phyloP scores from a whole-genome alignment of 2,329 filamentous ascomycete species.

The Helminthosporium solani region DNA sequence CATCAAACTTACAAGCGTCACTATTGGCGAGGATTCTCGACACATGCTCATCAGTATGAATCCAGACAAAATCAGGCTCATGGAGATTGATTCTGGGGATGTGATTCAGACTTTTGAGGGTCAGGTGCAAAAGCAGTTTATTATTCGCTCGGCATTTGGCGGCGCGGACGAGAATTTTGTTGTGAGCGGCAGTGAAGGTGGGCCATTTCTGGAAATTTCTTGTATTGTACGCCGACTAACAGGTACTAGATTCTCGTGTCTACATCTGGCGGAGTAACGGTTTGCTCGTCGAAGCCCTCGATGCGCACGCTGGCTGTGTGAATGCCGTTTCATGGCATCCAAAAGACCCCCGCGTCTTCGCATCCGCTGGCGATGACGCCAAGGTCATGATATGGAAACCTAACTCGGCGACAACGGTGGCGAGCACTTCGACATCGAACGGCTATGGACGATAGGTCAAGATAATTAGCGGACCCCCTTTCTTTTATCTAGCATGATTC shows the following conservation, averaged over 20 bases:
- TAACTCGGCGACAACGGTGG: constrained; percentile 11
- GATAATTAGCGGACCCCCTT: neutral
- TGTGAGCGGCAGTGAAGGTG: constrained; percentile 87
- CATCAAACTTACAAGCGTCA: constrained; percentile 73
- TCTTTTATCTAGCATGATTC: neutral
- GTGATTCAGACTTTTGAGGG: constrained; percentile 75
- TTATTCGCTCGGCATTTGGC: constrained; percentile 82
- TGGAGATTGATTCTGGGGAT: constrained; percentile 72
- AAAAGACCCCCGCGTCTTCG: constrained; percentile 77
- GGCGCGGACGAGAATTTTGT: constrained; percentile 92
- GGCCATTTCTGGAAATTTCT: constrained; percentile 14
- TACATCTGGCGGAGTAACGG: constrained; percentile 92
- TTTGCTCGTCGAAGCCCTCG: constrained; percentile 70
- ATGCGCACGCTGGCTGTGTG: constrained; percentile 75
- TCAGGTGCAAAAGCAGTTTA: constrained; percentile 70
- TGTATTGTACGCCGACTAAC: neutral
- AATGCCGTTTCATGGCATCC: constrained; percentile 93
- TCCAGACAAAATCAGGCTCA: constrained; percentile 72
- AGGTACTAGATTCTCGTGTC: constrained; percentile 63
- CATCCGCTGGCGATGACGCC: constrained; percentile 85
- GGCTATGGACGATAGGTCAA: neutral
- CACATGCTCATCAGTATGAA: constrained; percentile 80
- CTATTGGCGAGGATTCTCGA: constrained; percentile 77
- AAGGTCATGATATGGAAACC: constrained; percentile 74
- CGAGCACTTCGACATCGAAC: neutral